These are phyloP conservation scores for Populus tomentosa DNA, from an alignment of 441 rosid genomes.

Conservation along the genomic window DNA sequence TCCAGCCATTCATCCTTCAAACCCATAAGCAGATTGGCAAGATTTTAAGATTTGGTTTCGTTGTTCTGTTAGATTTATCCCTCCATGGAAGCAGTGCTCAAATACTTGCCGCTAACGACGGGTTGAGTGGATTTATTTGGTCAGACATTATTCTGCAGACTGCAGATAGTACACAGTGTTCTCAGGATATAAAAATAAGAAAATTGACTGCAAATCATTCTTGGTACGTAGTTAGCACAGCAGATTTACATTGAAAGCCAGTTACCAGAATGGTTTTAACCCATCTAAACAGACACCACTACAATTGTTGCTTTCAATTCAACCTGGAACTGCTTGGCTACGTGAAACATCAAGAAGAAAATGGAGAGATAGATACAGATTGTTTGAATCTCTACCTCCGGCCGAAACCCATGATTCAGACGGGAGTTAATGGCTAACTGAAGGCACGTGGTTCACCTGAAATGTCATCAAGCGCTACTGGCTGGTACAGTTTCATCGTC, in stretches of 20 bases:
- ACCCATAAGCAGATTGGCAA: background rate
- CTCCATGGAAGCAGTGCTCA: too few species aligned
- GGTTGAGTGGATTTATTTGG: too few species aligned
- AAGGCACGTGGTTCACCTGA: conserved; percentile 15
- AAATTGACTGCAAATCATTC: background rate
- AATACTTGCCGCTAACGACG: too few species aligned
- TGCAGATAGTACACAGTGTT: too few species aligned
- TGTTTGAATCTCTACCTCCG: background rate
- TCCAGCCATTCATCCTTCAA: background rate
- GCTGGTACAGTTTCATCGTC: conserved; percentile 29
- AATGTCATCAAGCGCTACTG: background rate
- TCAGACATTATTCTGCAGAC: too few species aligned
- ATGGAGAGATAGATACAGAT: background rate
- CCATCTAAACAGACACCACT: background rate
- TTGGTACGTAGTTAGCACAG: background rate
- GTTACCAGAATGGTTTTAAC: background rate
- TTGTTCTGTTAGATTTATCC: too few species aligned
- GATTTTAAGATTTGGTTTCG: background rate
- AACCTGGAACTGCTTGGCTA: background rate
- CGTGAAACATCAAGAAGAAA: background rate
- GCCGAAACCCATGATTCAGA: background rate
- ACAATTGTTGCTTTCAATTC: background rate
- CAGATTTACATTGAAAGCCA: conserved; percentile 2
- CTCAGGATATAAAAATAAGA: background rate
- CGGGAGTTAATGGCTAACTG: background rate